Percentiles rank a stretch among this genome's conserved stretches.
phyloP scores from a whole-genome alignment of 176 grass and related monocot species.

The Elaeis guineensis region DNA sequence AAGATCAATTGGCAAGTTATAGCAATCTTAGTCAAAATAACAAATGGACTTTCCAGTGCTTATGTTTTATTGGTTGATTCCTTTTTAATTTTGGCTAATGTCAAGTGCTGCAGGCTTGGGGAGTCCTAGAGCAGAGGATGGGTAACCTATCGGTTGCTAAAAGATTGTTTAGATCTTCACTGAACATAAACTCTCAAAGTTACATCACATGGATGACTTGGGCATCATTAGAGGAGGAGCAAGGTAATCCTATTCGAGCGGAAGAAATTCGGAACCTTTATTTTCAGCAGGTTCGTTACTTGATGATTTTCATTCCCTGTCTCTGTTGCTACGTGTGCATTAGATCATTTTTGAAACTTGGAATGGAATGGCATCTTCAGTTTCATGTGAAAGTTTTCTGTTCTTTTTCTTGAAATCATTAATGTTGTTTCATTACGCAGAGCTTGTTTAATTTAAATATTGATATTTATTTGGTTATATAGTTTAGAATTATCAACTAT shows the following conservation, averaged over 20 bases:
- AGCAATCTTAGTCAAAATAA: too few relatives aligned
- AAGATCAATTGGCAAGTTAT: too few relatives aligned
- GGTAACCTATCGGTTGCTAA: slow-evolving; percentile 70
- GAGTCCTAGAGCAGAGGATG: slow-evolving; percentile 82
- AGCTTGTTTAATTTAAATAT: too few relatives aligned
- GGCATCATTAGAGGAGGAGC: slow-evolving; percentile 69
- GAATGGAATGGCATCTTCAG: too few relatives aligned
- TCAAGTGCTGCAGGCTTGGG: slow-evolving; percentile 67
- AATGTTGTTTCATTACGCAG: too few relatives aligned
- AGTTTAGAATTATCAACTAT: too few relatives aligned
- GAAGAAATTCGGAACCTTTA: slow-evolving; percentile 95
- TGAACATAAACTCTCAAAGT: slow-evolving; percentile 95
- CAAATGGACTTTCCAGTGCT: neutral
- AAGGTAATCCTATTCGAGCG: slow-evolving; percentile 65
- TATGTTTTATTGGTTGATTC: neutral
- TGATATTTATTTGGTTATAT: too few relatives aligned
- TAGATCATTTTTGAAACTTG: too few relatives aligned
- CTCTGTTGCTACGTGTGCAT: too few relatives aligned
- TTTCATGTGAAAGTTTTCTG: too few relatives aligned
- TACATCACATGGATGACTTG: slow-evolving; percentile 98
- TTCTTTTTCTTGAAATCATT: too few relatives aligned
- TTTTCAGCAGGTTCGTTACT: slow-evolving; percentile 75
- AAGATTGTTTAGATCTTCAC: slow-evolving; percentile 78
- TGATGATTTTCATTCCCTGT: neutral
- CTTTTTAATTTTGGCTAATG: neutral